Percentiles rank a stretch among this genome's conserved stretches.
phyloP scores from a whole-genome alignment of 192 early-diverging fungal genomes.

The Backusella westeae region DNA sequence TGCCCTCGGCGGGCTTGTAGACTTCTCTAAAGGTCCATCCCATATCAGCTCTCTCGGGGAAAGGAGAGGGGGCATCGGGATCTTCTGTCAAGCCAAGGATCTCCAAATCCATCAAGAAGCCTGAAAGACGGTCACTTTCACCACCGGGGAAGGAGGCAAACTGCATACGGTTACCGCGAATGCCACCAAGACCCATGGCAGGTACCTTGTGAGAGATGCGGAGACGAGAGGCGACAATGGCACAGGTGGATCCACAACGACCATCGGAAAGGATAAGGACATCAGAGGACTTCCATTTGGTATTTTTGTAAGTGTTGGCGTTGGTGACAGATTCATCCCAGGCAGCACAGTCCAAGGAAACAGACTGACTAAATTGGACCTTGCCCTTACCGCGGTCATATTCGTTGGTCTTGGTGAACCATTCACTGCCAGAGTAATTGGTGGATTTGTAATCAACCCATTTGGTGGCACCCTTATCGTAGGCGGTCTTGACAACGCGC shows the following conservation, averaged over 20 bases:
- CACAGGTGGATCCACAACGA: constrained; percentile 38
- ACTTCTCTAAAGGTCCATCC: constrained; percentile 39
- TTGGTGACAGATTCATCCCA: constrained; percentile 20
- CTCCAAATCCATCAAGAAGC: constrained; percentile 29
- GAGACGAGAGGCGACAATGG: constrained; percentile 37
- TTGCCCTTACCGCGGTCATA: constrained; percentile 21
- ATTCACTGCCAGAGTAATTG: constrained; percentile 15
- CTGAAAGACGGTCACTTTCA: constrained; percentile 34
- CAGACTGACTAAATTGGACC: constrained; percentile 29
- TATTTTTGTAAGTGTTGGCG: constrained; percentile 15
- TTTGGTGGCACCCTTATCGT: constrained; percentile 19
- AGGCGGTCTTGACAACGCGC: constrained; percentile 23
- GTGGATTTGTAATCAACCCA: constrained; percentile 32
- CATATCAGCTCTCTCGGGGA: constrained; percentile 38
- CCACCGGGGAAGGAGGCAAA: constrained; percentile 42
- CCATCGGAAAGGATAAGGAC: constrained; percentile 35
- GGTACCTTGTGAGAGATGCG: constrained; percentile 29
- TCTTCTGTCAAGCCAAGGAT: constrained; percentile 18
- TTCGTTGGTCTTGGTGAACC: constrained; percentile 20
- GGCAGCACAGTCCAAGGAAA: constrained; percentile 25
- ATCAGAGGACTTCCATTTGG: constrained; percentile 25
- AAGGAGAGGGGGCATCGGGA: constrained; percentile 31
- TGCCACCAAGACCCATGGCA: constrained; percentile 34
- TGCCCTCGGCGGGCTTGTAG: constrained; percentile 16
- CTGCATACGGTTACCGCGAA: constrained; percentile 39